These are phyloP conservation scores for Tetradesmus obliquus DNA, from an alignment of 139 green algal genomes.

Conservation along the genomic window DNA sequence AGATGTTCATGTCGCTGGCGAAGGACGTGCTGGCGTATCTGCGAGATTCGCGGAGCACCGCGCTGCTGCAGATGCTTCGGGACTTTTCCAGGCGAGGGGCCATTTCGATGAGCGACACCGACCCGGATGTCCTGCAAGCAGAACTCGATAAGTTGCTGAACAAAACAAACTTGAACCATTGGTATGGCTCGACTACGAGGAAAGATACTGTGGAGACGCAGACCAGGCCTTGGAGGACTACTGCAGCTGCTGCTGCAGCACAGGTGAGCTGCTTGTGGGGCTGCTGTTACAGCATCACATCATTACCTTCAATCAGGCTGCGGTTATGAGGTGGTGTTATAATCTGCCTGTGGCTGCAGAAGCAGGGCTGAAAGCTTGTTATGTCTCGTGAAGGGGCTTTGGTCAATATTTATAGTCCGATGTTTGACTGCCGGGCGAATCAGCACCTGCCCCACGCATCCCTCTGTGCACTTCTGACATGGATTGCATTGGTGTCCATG, in stretches of 20 bases:
- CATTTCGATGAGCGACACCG: neutral
- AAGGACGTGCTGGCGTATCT: constrained; percentile 2
- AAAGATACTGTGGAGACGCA: neutral
- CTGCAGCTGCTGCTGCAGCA: neutral
- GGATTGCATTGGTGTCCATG: neutral
- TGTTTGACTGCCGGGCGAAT: too few relatives aligned
- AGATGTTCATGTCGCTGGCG: neutral
- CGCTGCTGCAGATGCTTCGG: constrained; percentile 23
- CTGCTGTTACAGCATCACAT: neutral
- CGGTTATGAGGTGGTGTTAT: too few relatives aligned
- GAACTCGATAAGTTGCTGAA: constrained; percentile 7
- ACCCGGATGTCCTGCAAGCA: neutral
- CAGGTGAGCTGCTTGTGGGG: neutral
- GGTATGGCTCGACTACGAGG: neutral
- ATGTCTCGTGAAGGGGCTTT: too few relatives aligned
- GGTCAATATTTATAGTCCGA: too few relatives aligned
- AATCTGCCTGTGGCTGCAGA: neutral
- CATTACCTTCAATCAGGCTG: too few relatives aligned
- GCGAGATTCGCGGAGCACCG: neutral
- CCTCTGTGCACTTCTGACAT: neutral
- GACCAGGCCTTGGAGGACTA: neutral
- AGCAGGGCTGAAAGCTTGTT: neutral
- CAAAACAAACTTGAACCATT: neutral
- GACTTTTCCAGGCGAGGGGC: neutral
- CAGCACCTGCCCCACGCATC: too few relatives aligned